phyloP scores from a whole-genome alignment of 116 monocot species.

The Phalaenopsis hybrid region DNA sequence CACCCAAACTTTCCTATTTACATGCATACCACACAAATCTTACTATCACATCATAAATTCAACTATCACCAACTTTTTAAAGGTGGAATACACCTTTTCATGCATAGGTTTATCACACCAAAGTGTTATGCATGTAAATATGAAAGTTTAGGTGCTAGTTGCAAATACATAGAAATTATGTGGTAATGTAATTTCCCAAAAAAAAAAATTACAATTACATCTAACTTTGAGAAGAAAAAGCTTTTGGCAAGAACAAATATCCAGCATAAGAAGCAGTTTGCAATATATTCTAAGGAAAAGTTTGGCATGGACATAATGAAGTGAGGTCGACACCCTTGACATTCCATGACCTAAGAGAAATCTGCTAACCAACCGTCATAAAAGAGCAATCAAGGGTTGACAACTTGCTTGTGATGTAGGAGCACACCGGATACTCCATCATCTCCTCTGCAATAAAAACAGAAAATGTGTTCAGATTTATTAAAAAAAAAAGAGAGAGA shows the following conservation, averaged over 20 bases:
- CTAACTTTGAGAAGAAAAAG: not conserved
- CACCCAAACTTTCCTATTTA: too few species aligned
- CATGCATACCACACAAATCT: too few species aligned
- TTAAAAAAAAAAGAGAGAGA: not conserved
- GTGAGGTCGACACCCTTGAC: not conserved
- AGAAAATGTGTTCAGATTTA: constrained; percentile 11
- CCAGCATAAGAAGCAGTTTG: not conserved
- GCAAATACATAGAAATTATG: too few species aligned
- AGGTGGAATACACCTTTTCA: too few species aligned
- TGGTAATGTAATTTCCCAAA: too few species aligned
- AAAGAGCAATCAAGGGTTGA: constrained; percentile 27
- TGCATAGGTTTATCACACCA: too few species aligned
- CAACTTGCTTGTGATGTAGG: constrained; percentile 95
- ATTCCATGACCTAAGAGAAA: constrained; percentile 23
- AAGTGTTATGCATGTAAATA: too few species aligned
- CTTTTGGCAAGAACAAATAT: not conserved
- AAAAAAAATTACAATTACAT: not conserved
- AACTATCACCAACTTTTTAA: too few species aligned
- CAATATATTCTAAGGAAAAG: not conserved
- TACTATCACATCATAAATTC: too few species aligned
- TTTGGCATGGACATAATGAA: not conserved
- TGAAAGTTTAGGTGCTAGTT: too few species aligned
- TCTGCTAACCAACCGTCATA: constrained; percentile 27
- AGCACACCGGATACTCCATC: constrained; percentile 97
- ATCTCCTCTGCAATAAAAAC: constrained; percentile 49